A percentile compares a stretch with the other conserved stretches of the same genome.
These are phyloP conservation scores for Cucurbita maxima DNA, from an alignment of 306 rosid genomes.

Conservation along the genomic window DNA sequence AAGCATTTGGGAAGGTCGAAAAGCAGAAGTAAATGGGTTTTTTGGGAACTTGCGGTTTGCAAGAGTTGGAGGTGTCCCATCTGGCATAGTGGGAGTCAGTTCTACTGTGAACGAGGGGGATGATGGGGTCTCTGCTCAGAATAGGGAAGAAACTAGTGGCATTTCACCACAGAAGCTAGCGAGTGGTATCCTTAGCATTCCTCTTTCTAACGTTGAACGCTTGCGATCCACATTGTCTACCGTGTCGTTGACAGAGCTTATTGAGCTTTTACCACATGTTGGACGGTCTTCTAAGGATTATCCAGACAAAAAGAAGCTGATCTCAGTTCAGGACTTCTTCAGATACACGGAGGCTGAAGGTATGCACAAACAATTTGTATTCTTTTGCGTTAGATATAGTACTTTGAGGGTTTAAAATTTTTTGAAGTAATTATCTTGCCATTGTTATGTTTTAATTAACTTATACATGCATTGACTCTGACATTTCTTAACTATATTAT, in stretches of 20 bases:
- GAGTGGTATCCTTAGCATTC: slow-evolving; percentile 63
- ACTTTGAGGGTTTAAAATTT: background rate
- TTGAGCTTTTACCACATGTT: slow-evolving; percentile 79
- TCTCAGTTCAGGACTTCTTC: slow-evolving; percentile 94
- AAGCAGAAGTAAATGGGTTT: slow-evolving; percentile 57
- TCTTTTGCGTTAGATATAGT: slow-evolving; percentile 4
- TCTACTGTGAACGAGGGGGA: slow-evolving; percentile 48
- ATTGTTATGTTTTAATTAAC: background rate
- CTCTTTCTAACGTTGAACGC: slow-evolving; percentile 95
- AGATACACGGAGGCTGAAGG: slow-evolving; percentile 99
- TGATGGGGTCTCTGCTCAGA: slow-evolving; percentile 27
- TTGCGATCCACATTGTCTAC: slow-evolving; percentile 79
- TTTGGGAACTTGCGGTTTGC: slow-evolving; percentile 87
- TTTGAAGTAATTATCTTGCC: background rate
- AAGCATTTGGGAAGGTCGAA: slow-evolving; percentile 51
- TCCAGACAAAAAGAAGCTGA: slow-evolving; percentile 90
- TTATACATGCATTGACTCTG: background rate
- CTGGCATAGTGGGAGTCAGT: slow-evolving; percentile 46
- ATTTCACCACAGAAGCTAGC: slow-evolving; percentile 75
- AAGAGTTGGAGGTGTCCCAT: slow-evolving; percentile 76
- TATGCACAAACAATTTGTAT: slow-evolving; percentile 17
- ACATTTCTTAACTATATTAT: background rate
- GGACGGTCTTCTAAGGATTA: slow-evolving; percentile 69
- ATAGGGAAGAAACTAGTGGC: slow-evolving; percentile 44
- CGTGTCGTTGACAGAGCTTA: slow-evolving; percentile 69